Conservation (phyloP, 257 asterid species). For the Marsdenia floribunda region DNA sequence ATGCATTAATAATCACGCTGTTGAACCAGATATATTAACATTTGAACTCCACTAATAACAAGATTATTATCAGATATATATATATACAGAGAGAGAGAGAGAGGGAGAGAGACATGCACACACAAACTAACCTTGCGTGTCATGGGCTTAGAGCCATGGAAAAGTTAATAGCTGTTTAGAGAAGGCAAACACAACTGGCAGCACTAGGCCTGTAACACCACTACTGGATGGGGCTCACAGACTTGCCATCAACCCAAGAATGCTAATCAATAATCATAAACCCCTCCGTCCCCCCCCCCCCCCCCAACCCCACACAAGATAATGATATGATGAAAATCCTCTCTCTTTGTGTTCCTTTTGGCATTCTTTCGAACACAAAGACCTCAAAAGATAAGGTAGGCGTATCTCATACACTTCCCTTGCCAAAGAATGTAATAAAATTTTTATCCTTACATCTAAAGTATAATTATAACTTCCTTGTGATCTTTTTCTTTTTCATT, state of each 20-base stretch:
- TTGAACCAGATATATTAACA: too few species aligned
- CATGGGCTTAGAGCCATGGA: background rate
- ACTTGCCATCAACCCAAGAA: slow-evolving; percentile 8
- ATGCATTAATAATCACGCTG: background rate
- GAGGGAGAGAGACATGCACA: too few species aligned
- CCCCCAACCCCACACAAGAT: background rate
- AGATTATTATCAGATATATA: too few species aligned
- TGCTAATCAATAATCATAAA: background rate
- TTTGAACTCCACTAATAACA: too few species aligned
- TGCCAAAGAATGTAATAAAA: background rate
- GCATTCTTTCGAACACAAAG: slow-evolving; percentile 1
- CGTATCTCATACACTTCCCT: background rate
- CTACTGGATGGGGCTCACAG: background rate
- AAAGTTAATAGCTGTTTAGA: background rate
- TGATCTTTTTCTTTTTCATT: background rate
- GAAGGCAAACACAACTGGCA: background rate
- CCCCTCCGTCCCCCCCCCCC: too few species aligned
- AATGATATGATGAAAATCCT: background rate
- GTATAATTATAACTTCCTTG: background rate
- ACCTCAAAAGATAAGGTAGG: background rate
- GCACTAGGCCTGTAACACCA: background rate
- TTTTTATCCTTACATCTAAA: background rate
- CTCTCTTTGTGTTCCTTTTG: background rate
- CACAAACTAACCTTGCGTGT: background rate
- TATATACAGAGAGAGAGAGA: too few species aligned